Conservation (phyloP, 1,284 basidiomycete genomes). For the Puccinia polysora region DNA sequence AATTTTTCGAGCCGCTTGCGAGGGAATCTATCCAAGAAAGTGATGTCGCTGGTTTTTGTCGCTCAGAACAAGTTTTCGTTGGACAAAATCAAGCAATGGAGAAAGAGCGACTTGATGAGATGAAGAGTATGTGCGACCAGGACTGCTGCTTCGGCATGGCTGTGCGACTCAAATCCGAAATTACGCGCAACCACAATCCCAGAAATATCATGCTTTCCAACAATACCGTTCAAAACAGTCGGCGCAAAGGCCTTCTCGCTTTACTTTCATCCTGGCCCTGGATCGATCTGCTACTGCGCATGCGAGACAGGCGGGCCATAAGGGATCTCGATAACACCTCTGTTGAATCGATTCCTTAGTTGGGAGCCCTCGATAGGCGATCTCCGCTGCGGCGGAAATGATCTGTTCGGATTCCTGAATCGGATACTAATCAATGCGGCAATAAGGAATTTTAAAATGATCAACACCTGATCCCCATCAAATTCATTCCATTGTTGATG, state of each 20-base stretch:
- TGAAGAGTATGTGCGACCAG: too few relatives aligned
- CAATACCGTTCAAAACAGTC: slow-evolving; percentile 40
- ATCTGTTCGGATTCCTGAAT: background rate
- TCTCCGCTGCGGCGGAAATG: slow-evolving; percentile 21
- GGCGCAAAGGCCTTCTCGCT: slow-evolving; percentile 23
- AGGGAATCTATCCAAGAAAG: too few relatives aligned
- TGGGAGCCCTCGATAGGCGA: slow-evolving; percentile 28
- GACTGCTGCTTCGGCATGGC: too few relatives aligned
- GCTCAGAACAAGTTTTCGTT: too few relatives aligned
- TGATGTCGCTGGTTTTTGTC: too few relatives aligned
- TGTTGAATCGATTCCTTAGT: background rate
- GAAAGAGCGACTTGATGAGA: too few relatives aligned
- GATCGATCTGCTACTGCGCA: slow-evolving; percentile 36
- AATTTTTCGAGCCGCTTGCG: too few relatives aligned
- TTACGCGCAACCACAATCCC: too few relatives aligned
- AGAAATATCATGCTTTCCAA: slow-evolving; percentile 34
- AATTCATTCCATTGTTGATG: too few relatives aligned
- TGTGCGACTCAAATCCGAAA: too few relatives aligned
- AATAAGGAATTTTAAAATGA: background rate
- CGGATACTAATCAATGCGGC: slow-evolving; percentile 7
- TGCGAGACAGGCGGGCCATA: slow-evolving; percentile 36
- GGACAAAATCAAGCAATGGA: too few relatives aligned
- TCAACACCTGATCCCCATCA: too few relatives aligned
- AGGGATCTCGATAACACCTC: slow-evolving; percentile 24
- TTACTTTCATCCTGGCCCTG: background rate